phyloP scores from a whole-genome alignment of 2,329 filamentous ascomycete genomes.

The Parafenestella ontariensis region DNA sequence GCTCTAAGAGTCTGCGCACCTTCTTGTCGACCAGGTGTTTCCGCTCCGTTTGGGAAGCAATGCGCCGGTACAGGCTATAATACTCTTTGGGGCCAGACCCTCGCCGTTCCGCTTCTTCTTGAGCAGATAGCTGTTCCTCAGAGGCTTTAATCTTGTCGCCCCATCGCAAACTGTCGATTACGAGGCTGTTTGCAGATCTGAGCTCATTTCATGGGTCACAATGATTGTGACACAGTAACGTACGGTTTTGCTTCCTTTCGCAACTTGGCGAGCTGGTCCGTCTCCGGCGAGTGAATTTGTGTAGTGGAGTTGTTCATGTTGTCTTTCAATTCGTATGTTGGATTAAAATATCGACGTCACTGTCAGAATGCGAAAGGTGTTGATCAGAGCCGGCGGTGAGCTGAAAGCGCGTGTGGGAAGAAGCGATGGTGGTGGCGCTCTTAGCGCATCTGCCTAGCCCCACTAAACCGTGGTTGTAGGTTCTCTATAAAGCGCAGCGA shows the following conservation, averaged over 20 bases:
- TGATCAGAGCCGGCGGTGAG: background rate
- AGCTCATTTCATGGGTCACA: background rate
- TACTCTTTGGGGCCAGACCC: background rate
- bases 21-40: background rate
- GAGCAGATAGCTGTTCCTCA: background rate
- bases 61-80: background rate
- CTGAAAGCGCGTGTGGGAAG: background rate
- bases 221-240: background rate
- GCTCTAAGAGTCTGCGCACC: background rate
- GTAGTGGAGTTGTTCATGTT: background rate
- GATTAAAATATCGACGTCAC: no score
- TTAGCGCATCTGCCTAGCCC: background rate
- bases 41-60: background rate
- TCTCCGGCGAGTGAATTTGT: background rate
- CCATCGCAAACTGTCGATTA: background rate
- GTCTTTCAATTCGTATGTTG: background rate
- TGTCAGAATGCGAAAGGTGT: no score
- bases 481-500: no score
- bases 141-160: background rate
- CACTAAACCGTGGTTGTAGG: background rate
- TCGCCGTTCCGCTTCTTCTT: background rate
- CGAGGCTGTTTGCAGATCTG: background rate
- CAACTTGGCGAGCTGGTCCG: background rate
- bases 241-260: background rate
- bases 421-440: background rate